These are phyloP conservation scores for Bothriochloa decipiens DNA, from an alignment of 176 grass and related monocot genomes.

Conservation along the genomic window DNA sequence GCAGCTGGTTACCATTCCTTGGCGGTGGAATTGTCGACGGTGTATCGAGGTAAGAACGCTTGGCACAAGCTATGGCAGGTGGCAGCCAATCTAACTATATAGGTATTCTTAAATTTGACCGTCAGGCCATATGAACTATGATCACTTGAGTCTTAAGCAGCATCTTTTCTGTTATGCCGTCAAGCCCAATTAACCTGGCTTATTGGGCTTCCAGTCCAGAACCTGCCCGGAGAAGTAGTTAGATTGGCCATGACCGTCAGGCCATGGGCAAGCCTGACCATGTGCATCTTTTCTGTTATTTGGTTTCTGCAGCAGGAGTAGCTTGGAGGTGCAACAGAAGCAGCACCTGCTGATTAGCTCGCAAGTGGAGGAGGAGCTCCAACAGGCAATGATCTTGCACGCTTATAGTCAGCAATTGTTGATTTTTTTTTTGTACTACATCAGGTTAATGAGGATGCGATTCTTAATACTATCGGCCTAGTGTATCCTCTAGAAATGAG, in stretches of 20 bases:
- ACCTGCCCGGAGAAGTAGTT: no score
- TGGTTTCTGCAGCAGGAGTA: neutral
- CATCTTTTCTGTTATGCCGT: neutral
- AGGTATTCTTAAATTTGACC: neutral
- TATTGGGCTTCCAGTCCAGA: no score
- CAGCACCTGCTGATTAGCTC: neutral
- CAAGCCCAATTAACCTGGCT: no score
- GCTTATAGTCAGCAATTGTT: neutral
- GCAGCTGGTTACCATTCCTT: neutral
- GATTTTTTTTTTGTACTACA: neutral
- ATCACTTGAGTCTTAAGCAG: neutral
- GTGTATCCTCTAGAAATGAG: neutral
- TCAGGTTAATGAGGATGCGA: neutral
- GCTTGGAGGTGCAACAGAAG: neutral
- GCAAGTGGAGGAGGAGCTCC: slow-evolving; percentile 17
- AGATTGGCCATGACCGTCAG: no score
- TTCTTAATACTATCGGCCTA: neutral
- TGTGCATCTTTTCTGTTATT: neutral
- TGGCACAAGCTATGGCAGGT: neutral
- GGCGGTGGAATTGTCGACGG: no score
- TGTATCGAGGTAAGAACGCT: neutral
- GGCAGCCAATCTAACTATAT: no score
- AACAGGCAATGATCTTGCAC: slow-evolving; percentile 16
- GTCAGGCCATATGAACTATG: no score
- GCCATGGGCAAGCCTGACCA: no score